Percentiles rank a stretch among this genome's conserved stretches.
These are phyloP conservation scores for Pythium coloratum DNA, from an alignment of 352 stramenopile species.

Conservation along the genomic window DNA sequence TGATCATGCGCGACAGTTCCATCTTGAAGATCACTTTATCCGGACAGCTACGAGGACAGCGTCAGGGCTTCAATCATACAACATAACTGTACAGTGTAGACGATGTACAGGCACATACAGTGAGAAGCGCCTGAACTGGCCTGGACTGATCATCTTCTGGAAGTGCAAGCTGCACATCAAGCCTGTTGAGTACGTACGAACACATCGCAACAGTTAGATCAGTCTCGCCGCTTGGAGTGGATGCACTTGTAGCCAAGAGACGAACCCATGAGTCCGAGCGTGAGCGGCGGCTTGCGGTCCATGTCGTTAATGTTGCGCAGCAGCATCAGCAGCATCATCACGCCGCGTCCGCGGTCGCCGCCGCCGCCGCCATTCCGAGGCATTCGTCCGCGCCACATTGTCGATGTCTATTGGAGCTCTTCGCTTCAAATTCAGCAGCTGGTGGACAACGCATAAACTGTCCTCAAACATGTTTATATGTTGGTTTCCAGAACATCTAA, in stretches of 20 bases:
- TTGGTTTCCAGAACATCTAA: not conserved
- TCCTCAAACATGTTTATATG: slow-evolving; percentile 5
- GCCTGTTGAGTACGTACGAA: slow-evolving; percentile 3
- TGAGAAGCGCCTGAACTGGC: slow-evolving; percentile 39
- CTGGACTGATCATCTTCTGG: slow-evolving; percentile 41
- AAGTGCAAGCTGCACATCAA: slow-evolving; percentile 63
- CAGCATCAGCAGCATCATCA: slow-evolving; percentile 32
- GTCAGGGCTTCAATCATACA: not conserved
- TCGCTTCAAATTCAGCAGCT: slow-evolving; percentile 3
- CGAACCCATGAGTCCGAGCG: slow-evolving; percentile 33
- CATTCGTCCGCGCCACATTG: slow-evolving; percentile 19
- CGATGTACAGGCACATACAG: slow-evolving; percentile 34
- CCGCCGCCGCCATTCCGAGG: slow-evolving; percentile 6
- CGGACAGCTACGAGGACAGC: slow-evolving; percentile 54
- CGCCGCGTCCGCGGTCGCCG: slow-evolving; percentile 11
- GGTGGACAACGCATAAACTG: slow-evolving; percentile 18
- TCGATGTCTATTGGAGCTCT: not conserved
- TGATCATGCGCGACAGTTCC: slow-evolving; percentile 50
- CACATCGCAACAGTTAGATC: not conserved
- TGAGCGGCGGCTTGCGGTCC: slow-evolving; percentile 55
- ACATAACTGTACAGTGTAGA: not conserved
- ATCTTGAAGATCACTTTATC: slow-evolving; percentile 43
- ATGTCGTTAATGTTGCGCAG: slow-evolving; percentile 51
- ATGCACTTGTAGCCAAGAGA: not conserved
- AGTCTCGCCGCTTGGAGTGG: not conserved